These are phyloP conservation scores for Oryza longistaminata DNA, from an alignment of 176 grass and related monocot species.

Conservation along the genomic window DNA sequence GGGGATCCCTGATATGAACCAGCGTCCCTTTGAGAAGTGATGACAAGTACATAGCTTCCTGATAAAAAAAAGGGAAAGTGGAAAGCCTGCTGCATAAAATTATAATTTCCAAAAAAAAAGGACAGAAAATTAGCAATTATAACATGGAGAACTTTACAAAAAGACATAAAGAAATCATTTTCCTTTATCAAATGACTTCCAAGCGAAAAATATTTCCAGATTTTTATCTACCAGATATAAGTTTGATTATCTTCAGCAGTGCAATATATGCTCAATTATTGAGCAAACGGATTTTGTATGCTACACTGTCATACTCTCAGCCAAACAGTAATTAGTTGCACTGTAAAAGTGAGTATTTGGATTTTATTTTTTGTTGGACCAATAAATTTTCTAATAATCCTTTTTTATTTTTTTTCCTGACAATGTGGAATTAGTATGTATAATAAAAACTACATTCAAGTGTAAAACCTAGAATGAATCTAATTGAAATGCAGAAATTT, in stretches of 20 bases:
- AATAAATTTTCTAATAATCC: not conserved
- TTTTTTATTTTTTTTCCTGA: constrained; percentile 7
- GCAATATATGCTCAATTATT: not conserved
- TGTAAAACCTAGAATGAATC: not conserved
- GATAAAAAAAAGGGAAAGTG: constrained; percentile 34
- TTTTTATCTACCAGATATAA: not conserved
- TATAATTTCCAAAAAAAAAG: constrained; percentile 9
- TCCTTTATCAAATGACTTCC: not conserved
- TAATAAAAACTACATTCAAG: not conserved
- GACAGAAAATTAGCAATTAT: constrained; percentile 9
- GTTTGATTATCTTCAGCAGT: constrained; percentile 23
- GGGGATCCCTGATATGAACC: constrained; percentile 69
- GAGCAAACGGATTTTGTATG: not conserved
- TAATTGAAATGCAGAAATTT: constrained; percentile 18
- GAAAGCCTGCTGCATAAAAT: not conserved
- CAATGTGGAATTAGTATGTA: not conserved
- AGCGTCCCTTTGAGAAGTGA: constrained; percentile 77
- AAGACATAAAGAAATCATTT: not conserved
- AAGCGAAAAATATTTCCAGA: not conserved
- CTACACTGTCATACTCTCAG: not conserved
- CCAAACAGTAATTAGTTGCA: not conserved
- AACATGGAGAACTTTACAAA: constrained; percentile 5
- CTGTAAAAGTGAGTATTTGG: not conserved
- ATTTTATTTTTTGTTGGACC: not conserved
- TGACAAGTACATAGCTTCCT: constrained; percentile 88